A percentile compares a stretch with the other conserved stretches of the same genome.
Conservation (phyloP, 495 filamentous ascomycete genomes). For the Daldinia childiae region DNA sequence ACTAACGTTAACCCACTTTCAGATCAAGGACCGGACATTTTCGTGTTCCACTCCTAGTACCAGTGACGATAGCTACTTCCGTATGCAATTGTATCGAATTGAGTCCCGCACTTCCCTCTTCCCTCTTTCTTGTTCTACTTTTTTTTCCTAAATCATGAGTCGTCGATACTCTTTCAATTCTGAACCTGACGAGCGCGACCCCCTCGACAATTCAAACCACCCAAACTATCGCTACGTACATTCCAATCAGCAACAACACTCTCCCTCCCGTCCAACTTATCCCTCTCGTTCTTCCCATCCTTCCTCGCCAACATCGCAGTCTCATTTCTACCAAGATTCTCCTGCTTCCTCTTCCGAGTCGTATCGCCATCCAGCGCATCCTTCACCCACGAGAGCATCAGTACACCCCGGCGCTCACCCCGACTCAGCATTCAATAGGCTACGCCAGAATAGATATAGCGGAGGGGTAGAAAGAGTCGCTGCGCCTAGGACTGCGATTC, state of each 20-base stretch:
- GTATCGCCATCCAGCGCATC: slow-evolving; percentile 28
- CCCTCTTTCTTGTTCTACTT: not conserved
- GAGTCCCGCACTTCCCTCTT: not conserved
- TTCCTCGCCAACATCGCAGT: slow-evolving; percentile 34
- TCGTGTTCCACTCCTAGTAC: not conserved
- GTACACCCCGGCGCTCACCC: slow-evolving; percentile 52
- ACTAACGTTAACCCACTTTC: not conserved
- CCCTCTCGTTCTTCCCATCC: slow-evolving; percentile 2
- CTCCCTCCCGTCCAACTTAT: not conserved
- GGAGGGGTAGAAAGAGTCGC: slow-evolving; percentile 33
- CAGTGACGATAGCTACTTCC: no score
- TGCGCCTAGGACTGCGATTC: not conserved
- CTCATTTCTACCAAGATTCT: slow-evolving; percentile 43
- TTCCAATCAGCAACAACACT: slow-evolving; percentile 21
- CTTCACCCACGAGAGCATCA: slow-evolving; percentile 37
- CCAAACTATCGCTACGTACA: slow-evolving; percentile 32
- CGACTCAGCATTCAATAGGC: slow-evolving; percentile 53
- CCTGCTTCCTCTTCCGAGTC: slow-evolving; percentile 29
- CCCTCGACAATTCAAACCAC: slow-evolving; percentile 45
- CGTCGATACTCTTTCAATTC: slow-evolving; percentile 47
- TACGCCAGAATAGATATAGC: slow-evolving; percentile 52
- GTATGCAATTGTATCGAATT: no score
- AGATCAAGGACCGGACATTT: not conserved
- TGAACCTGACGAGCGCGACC: slow-evolving; percentile 51
- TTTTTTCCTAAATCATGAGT: slow-evolving; percentile 30